Conservation (phyloP, 148 eudicot genomes). For the Arbutus unedo region DNA sequence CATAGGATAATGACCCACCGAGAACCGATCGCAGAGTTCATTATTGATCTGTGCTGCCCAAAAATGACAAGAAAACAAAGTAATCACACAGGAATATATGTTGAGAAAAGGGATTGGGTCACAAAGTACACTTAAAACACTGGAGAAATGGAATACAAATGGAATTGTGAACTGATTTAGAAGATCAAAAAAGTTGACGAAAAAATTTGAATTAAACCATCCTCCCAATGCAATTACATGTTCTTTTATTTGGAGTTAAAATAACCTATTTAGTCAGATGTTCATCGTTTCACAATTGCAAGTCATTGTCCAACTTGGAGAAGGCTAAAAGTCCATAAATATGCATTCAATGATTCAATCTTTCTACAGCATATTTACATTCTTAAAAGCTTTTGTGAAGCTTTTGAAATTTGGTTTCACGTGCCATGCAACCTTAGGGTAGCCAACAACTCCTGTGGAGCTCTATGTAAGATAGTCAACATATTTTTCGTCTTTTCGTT, state of each 20-base stretch:
- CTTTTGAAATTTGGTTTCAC: background rate
- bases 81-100: slow-evolving; percentile 35
- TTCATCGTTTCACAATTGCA: background rate
- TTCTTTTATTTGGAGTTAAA: background rate
- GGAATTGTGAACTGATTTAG: background rate
- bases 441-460: background rate
- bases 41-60: slow-evolving; percentile 93
- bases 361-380: background rate
- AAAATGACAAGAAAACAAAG: slow-evolving; percentile 36
- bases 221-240: background rate
- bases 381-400: background rate
- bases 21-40: slow-evolving; percentile 86
- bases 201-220: background rate
- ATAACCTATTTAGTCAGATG: background rate
- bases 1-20: slow-evolving; percentile 72
- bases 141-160: background rate
- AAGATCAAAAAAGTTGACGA: background rate
- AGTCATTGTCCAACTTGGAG: background rate
- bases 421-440: background rate
- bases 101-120: slow-evolving; percentile 5
- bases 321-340: background rate
- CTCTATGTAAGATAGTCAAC: background rate
- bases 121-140: background rate
- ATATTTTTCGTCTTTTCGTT: background rate
- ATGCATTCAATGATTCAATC: background rate